These are phyloP conservation scores for Mycena polygramma DNA, from an alignment of 768 basidiomycete genomes.

Conservation along the genomic window DNA sequence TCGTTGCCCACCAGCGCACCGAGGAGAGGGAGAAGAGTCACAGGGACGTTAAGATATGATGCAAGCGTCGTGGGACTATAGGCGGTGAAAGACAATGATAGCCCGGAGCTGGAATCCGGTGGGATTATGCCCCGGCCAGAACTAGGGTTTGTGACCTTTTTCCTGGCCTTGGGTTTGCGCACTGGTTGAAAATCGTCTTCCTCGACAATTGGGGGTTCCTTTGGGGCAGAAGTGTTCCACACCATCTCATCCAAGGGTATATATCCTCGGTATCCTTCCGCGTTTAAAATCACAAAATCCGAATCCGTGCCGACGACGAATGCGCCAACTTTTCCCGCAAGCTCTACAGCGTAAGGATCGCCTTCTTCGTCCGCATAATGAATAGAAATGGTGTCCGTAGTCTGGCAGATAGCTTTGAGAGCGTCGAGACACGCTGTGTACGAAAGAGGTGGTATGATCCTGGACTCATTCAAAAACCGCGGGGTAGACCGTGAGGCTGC, in stretches of 20 bases:
- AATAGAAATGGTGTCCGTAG: constrained; percentile 58
- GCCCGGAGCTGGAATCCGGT: constrained; percentile 58
- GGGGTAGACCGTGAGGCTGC: constrained; percentile 69
- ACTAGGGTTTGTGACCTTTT: constrained; percentile 48
- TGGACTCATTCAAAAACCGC: constrained; percentile 79
- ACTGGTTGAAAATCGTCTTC: constrained; percentile 70
- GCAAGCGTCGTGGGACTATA: constrained; percentile 77
- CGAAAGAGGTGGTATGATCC: constrained; percentile 79
- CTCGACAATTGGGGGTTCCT: constrained; percentile 38
- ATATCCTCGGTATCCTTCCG: constrained; percentile 83
- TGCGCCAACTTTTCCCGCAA: constrained; percentile 79
- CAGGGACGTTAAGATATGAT: constrained; percentile 73
- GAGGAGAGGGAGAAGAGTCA: constrained; percentile 80
- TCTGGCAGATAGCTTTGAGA: constrained; percentile 55
- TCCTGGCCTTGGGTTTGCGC: constrained; percentile 64
- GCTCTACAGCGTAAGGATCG: constrained; percentile 87
- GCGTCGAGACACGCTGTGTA: constrained; percentile 71
- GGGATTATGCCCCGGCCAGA: constrained; percentile 64
- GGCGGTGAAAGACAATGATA: constrained; percentile 66
- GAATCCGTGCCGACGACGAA: constrained; percentile 87
- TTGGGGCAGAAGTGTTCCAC: constrained; percentile 61
- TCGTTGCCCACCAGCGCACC: constrained; percentile 88
- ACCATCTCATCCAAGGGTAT: constrained; percentile 82
- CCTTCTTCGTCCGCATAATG: constrained; percentile 87
- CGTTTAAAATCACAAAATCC: constrained; percentile 84